These are phyloP conservation scores for Podila clonocystis DNA, from an alignment of 192 early-diverging fungal genomes.

Conservation along the genomic window DNA sequence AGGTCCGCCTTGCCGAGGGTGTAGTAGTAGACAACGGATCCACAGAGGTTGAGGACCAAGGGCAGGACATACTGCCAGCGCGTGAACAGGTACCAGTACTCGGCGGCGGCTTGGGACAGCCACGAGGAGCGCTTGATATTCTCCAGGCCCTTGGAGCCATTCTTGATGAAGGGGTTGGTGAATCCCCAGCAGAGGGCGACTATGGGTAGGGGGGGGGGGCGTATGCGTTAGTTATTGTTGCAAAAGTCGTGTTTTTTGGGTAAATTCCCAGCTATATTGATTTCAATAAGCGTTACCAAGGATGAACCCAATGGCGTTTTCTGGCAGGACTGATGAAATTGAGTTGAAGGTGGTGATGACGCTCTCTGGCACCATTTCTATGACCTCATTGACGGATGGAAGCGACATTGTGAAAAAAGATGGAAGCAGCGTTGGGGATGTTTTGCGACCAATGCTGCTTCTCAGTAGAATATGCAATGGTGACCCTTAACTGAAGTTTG, in stretches of 20 bases:
- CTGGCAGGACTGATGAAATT: conserved; percentile 13
- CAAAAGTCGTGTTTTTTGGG: not conserved
- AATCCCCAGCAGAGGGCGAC: conserved; percentile 95
- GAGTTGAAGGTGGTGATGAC: too few species aligned
- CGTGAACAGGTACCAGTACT: conserved; percentile 80
- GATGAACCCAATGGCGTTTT: conserved; percentile 52
- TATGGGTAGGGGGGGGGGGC: not conserved
- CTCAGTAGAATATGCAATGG: too few species aligned
- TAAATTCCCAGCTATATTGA: not conserved
- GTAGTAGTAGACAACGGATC: conserved; percentile 93
- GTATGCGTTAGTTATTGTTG: not conserved
- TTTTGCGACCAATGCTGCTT: too few species aligned
- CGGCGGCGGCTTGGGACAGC: conserved; percentile 67
- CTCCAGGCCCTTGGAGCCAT: conserved; percentile 85
- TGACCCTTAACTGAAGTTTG: too few species aligned
- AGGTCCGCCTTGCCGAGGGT: conserved; percentile 88
- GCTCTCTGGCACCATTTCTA: too few species aligned
- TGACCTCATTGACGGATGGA: too few species aligned
- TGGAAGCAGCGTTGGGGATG: too few species aligned
- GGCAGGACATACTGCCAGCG: conserved; percentile 94
- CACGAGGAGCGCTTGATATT: conserved; percentile 66
- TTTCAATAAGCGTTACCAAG: conserved; percentile 24
- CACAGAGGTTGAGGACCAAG: conserved; percentile 88
- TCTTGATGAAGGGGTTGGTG: conserved; percentile 97
- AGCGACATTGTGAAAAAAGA: too few species aligned